These are phyloP conservation scores for Leccinum huronense DNA, from an alignment of 1,284 basidiomycete genomes.

Conservation along the genomic window DNA sequence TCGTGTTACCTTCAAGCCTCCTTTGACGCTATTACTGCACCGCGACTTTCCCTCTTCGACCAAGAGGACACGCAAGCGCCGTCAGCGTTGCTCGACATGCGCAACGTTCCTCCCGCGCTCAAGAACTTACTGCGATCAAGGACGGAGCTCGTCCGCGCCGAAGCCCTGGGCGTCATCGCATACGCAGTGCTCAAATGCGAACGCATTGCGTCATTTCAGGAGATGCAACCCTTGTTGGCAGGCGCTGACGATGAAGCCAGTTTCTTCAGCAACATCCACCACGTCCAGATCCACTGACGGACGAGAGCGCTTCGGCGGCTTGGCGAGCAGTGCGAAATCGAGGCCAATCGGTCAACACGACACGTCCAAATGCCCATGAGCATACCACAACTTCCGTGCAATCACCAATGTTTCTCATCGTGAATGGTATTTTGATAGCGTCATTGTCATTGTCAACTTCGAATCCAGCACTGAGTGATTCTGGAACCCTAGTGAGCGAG, in stretches of 20 bases:
- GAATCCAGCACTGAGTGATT: too few species aligned
- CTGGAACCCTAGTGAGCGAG: too few species aligned
- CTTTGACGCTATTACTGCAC: slow-evolving; percentile 77
- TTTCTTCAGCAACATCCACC: slow-evolving; percentile 96
- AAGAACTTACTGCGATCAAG: slow-evolving; percentile 80
- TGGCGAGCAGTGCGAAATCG: slow-evolving; percentile 68
- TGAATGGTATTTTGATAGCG: too few species aligned
- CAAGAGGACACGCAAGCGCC: slow-evolving; percentile 91
- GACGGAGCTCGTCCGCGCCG: slow-evolving; percentile 83
- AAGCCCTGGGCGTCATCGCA: slow-evolving; percentile 81
- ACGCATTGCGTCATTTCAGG: slow-evolving; percentile 61
- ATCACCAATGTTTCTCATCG: too few species aligned
- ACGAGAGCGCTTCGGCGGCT: slow-evolving; percentile 86
- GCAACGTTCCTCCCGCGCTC: slow-evolving; percentile 76
- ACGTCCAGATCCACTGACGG: slow-evolving; percentile 92
- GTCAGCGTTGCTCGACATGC: slow-evolving; percentile 80
- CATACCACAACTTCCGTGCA: too few species aligned
- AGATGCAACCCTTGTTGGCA: slow-evolving; percentile 83
- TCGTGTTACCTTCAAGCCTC: slow-evolving; percentile 64
- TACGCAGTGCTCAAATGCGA: slow-evolving; percentile 71
- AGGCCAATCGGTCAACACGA: too few species aligned
- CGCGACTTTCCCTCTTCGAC: slow-evolving; percentile 74
- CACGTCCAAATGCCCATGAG: too few species aligned
- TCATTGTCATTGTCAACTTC: too few species aligned
- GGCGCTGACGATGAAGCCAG: slow-evolving; percentile 93